A percentile compares a stretch with the other conserved stretches of the same genome.
Conservation (phyloP, 345 rosid genomes). For the Rhodamnia rubescens region DNA sequence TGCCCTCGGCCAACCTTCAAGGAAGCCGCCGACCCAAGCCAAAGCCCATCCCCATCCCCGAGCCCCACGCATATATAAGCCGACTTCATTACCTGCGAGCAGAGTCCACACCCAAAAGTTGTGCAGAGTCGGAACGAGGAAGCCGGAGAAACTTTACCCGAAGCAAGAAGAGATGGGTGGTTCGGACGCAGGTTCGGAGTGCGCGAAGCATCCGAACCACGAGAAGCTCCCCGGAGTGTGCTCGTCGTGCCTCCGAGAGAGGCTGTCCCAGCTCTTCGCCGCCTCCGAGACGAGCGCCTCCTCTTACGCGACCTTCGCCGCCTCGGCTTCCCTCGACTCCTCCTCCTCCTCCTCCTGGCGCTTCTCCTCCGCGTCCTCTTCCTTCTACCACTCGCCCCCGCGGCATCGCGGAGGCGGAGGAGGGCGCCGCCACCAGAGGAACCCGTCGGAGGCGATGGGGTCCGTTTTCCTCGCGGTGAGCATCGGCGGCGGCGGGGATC, state of each 20-base stretch:
- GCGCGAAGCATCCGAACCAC: constrained; percentile 2
- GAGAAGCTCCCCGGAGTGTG: constrained; percentile 5
- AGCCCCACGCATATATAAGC: background rate
- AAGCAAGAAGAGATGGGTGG: background rate
- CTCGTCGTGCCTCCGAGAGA: constrained; percentile 9
- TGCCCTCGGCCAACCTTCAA: background rate
- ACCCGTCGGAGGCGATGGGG: constrained; percentile 10
- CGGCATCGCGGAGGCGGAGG: background rate
- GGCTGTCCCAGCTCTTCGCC: background rate
- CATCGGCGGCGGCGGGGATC: background rate
- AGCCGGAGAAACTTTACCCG: background rate
- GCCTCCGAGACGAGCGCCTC: background rate
- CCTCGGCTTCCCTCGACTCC: background rate
- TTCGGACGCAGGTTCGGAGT: background rate
- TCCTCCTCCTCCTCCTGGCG: background rate
- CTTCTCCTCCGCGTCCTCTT: background rate
- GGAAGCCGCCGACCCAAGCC: background rate
- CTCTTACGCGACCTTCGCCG: background rate
- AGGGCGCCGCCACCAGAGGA: constrained; percentile 20
- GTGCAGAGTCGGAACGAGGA: background rate
- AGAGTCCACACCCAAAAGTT: background rate
- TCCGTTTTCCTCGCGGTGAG: background rate
- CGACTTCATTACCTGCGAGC: background rate
- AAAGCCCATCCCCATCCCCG: background rate
- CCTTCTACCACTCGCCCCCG: constrained; percentile 2